Evolutionary conservation across 1,139 yeast species (phyloP).

Genomic region (Protomyces inundatus): DNA sequence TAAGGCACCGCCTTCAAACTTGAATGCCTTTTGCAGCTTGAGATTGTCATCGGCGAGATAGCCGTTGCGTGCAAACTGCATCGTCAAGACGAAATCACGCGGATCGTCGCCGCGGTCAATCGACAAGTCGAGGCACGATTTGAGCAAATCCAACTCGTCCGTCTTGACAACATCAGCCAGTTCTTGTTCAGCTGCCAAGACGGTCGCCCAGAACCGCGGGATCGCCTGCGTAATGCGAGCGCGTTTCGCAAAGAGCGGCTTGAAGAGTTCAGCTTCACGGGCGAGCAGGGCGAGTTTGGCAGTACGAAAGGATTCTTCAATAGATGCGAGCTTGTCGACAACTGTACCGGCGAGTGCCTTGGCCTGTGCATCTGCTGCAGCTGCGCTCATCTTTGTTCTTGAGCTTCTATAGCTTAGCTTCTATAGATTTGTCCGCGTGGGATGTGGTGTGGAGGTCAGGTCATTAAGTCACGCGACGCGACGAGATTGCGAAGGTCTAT

Average conservation of each 20-base stretch:
- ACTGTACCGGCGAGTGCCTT: conserved; percentile 12
- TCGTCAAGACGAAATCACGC: conserved; percentile 9
- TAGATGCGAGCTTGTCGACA: conserved; percentile 12
- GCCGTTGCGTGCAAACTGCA: conserved; percentile 5
- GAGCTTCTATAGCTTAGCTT: no score
- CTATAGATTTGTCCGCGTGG: no score
- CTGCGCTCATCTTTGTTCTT: no score
- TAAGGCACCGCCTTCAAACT: conserved; percentile 14
- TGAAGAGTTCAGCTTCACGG: conserved; percentile 13
- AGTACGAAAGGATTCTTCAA: conserved; percentile 16
- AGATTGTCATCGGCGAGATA: conserved; percentile 8
- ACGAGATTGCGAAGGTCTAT: no score
- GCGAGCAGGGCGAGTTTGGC: conserved; percentile 15
- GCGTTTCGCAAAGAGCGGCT: conserved; percentile 20
- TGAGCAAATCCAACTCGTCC: conserved; percentile 17
- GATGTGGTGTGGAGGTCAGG: no score
- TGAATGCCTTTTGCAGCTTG: conserved; percentile 8
- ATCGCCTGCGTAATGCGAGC: conserved; percentile 16
- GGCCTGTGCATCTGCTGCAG: neutral
- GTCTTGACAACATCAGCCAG: conserved; percentile 3
- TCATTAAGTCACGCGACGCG: no score
- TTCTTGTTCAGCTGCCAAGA: conserved; percentile 14
- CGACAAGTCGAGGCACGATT: conserved; percentile 4
- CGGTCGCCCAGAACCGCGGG: conserved; percentile 25
- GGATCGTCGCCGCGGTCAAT: conserved; percentile 16